These are phyloP conservation scores for Phytophthora brassicae DNA, from an alignment of 352 stramenopile genomes.

Conservation along the genomic window DNA sequence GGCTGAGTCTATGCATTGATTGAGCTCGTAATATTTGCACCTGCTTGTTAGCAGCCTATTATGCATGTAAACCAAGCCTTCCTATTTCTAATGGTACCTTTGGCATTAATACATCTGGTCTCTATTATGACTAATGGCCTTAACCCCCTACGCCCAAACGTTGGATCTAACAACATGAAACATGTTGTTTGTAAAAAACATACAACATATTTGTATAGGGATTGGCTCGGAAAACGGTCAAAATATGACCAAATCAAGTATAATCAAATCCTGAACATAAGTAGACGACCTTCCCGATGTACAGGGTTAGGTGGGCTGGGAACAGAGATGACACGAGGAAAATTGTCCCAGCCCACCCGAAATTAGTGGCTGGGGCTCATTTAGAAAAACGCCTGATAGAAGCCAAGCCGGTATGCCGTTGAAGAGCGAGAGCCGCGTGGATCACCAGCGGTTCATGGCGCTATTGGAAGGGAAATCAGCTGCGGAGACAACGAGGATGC, in stretches of 20 bases:
- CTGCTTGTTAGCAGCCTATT: no score
- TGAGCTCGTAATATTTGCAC: no score
- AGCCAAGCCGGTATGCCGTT: background rate
- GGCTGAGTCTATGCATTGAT: no score
- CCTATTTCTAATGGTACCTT: no score
- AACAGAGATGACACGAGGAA: background rate
- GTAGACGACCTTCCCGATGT: background rate
- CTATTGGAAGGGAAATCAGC: background rate
- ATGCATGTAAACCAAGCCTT: no score
- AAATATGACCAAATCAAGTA: conserved; percentile 8
- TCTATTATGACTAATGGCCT: no score
- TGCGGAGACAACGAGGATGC: background rate
- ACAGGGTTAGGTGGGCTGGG: background rate
- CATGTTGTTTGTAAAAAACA: background rate
- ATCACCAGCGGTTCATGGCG: conserved; percentile 1
- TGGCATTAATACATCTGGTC: no score
- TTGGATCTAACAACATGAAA: background rate
- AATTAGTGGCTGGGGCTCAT: conserved; percentile 7
- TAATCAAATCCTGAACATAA: conserved; percentile 4
- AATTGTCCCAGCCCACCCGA: background rate
- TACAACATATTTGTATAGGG: conserved; percentile 4
- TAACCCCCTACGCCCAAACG: background rate
- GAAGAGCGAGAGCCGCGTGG: background rate
- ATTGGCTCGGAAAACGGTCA: conserved; percentile 4
- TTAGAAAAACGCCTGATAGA: background rate